Percentiles rank a stretch among this genome's conserved stretches.
Conservation (phyloP, 2,329 filamentous ascomycete species). For the Trichoderma sp. region DNA sequence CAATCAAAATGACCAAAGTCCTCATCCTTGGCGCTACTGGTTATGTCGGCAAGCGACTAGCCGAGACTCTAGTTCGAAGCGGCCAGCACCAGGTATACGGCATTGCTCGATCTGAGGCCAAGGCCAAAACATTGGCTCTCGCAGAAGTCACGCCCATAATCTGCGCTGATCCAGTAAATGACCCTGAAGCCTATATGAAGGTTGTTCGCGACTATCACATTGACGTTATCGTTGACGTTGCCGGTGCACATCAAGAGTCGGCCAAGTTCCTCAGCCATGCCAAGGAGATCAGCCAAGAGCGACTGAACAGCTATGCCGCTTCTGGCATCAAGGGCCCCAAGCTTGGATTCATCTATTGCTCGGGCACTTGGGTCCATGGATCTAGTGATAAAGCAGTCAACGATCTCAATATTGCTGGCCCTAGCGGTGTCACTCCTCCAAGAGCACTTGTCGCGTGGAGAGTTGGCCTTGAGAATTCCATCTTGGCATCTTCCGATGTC, state of each 20-base stretch:
- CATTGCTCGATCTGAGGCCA: constrained; percentile 18
- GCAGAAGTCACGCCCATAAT: constrained; percentile 21
- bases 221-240: constrained; percentile 21
- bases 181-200: constrained; percentile 7
- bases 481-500: constrained; percentile 16
- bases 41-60: constrained; percentile 21
- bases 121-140: constrained; percentile 22
- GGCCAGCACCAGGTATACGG: constrained; percentile 21
- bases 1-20: constrained; percentile 20
- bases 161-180: constrained; percentile 21
- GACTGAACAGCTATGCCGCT: constrained; percentile 2
- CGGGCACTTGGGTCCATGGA: constrained; percentile 23
- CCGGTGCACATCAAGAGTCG: constrained; percentile 14
- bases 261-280: constrained; percentile 20
- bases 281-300: constrained; percentile 18
- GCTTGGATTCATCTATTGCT: constrained; percentile 24
- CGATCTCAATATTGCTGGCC: constrained; percentile 20
- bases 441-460: constrained; percentile 13
- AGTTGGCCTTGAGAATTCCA: constrained; percentile 18
- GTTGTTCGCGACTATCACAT: constrained; percentile 19
- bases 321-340: constrained; percentile 19
- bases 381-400: constrained; percentile 10
- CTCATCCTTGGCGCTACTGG: constrained; percentile 23
- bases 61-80: constrained; percentile 17
- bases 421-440: background rate